These are phyloP conservation scores for Teratosphaeria pseudoeucalypti DNA, from an alignment of 2,329 filamentous ascomycete species.

Conservation along the genomic window DNA sequence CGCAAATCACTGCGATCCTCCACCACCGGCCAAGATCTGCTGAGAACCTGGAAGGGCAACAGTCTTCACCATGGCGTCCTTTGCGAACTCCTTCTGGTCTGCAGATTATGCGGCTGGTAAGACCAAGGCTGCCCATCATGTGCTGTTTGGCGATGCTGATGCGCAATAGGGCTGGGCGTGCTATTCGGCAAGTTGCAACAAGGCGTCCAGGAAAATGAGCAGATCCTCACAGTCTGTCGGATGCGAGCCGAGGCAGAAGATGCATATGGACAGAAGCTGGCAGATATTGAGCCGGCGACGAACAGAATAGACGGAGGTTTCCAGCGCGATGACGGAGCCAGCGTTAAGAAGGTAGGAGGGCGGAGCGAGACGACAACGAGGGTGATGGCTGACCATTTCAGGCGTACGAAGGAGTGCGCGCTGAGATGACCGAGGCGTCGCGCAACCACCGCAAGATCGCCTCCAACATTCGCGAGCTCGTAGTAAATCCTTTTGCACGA, in stretches of 20 bases:
- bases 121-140: constrained; percentile 12
- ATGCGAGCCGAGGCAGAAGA: constrained; percentile 96
- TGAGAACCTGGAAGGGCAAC: neutral
- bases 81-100: constrained; percentile 96
- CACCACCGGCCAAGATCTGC: neutral
- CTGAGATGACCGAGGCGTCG: constrained; percentile 83
- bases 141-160: neutral
- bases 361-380: neutral
- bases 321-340: constrained; percentile 84
- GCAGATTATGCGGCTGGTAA: constrained; percentile 88
- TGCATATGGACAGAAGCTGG: constrained; percentile 67
- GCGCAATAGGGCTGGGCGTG: constrained; percentile 61
- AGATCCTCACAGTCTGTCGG: constrained; percentile 80
- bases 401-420: constrained; percentile 89
- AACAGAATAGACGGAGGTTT: constrained; percentile 81
- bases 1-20: neutral
- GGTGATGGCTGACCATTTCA: constrained; percentile 28
- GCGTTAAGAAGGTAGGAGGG: constrained; percentile 68
- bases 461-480: constrained; percentile 89
- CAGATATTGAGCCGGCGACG: constrained; percentile 69
- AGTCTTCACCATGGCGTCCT: constrained; percentile 58
- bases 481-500: constrained; percentile 83
- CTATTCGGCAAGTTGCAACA: constrained; percentile 96
- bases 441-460: constrained; percentile 92
- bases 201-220: constrained; percentile 87